These are phyloP conservation scores for Seiridium cupressi DNA, from an alignment of 2,329 filamentous ascomycete species.

Conservation along the genomic window DNA sequence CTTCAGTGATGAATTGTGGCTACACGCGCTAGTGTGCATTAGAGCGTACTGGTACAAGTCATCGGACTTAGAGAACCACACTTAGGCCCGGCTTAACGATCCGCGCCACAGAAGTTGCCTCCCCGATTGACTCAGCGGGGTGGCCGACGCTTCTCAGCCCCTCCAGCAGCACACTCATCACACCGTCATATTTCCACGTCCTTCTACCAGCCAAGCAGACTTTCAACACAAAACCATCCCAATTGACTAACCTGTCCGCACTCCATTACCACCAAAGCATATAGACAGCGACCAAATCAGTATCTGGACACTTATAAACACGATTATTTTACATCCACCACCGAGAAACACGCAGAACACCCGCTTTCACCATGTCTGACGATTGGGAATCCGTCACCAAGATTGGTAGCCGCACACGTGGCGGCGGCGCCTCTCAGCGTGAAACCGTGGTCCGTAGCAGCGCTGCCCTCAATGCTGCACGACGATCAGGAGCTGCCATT, in stretches of 20 bases:
- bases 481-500: slow-evolving; percentile 73
- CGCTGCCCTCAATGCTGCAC: slow-evolving; percentile 81
- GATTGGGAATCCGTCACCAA: slow-evolving; percentile 82
- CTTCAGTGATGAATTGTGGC: no score
- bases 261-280: not conserved
- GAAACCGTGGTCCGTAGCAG: slow-evolving; percentile 90
- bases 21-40: no score
- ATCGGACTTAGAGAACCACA: not conserved
- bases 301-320: not conserved
- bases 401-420: slow-evolving; percentile 83
- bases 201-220: slow-evolving; percentile 18
- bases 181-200: slow-evolving; percentile 26
- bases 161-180: slow-evolving; percentile 25
- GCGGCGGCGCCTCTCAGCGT: slow-evolving; percentile 63
- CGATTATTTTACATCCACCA: no score
- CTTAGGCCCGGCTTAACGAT: no score
- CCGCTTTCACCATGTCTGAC: slow-evolving; percentile 53
- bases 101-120: slow-evolving; percentile 1
- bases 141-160: slow-evolving; percentile 1
- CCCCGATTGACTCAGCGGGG: slow-evolving; percentile 29
- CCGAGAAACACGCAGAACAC: not conserved
- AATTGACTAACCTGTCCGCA: not conserved
- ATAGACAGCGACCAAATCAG: not conserved
- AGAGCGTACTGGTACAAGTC: not conserved
- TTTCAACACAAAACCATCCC: not conserved